A percentile compares a stretch with the other conserved stretches of the same genome.
phyloP scores from a whole-genome alignment of 345 rosid genomes.

The Citrus australasica region DNA sequence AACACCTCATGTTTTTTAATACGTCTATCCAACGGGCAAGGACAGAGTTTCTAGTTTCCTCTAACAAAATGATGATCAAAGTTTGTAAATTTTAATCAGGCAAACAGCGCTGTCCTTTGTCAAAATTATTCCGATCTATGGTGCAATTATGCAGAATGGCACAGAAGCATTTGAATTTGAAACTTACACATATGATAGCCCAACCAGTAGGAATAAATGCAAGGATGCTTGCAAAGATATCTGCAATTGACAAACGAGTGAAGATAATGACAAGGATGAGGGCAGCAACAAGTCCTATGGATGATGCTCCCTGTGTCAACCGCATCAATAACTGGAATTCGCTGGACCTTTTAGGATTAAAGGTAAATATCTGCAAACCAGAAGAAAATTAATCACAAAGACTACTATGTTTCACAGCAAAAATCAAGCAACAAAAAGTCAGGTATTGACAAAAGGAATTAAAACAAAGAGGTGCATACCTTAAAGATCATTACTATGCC shows the following conservation, averaged over 20 bases:
- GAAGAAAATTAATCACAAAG: constrained; percentile 2
- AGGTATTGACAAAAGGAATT: constrained; percentile 7
- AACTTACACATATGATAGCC: constrained; percentile 70
- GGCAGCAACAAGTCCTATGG: constrained; percentile 65
- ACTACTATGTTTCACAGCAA: neutral
- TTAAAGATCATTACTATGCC: constrained; percentile 65
- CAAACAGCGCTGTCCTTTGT: neutral
- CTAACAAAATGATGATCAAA: neutral
- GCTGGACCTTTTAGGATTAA: constrained; percentile 69
- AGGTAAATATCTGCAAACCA: constrained; percentile 63
- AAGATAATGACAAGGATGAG: constrained; percentile 55
- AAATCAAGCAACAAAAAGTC: neutral
- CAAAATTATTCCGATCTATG: neutral
- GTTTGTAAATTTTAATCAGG: neutral
- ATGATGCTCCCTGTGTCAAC: constrained; percentile 71
- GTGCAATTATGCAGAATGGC: neutral
- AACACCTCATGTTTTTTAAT: neutral
- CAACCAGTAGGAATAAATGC: constrained; percentile 95
- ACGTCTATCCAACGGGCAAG: neutral
- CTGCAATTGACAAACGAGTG: constrained; percentile 56
- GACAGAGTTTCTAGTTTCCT: neutral
- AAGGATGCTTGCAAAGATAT: constrained; percentile 81
- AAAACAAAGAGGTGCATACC: constrained; percentile 38
- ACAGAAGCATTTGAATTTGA: neutral
- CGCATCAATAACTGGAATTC: constrained; percentile 65